A percentile compares a stretch with the other conserved stretches of the same genome.
phyloP scores from a whole-genome alignment of 805 yeast genomes.

The Sugiyamaella americana region DNA sequence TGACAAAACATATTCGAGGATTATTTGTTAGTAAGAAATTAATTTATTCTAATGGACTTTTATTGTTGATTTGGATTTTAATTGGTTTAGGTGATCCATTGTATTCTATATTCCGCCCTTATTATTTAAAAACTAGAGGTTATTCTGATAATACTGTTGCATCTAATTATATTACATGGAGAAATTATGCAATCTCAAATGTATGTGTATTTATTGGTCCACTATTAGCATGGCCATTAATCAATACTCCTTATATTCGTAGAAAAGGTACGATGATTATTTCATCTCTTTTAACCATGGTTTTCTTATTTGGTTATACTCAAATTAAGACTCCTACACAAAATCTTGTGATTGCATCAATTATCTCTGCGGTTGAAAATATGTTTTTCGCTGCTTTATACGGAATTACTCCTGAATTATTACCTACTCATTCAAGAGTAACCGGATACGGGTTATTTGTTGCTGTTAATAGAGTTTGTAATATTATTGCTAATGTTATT shows the following conservation, averaged over 20 bases:
- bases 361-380: constrained; percentile 21
- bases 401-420: constrained; percentile 45
- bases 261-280: constrained; percentile 50
- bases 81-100: constrained; percentile 53
- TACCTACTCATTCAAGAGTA: constrained; percentile 34
- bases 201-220: constrained; percentile 47
- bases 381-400: constrained; percentile 39
- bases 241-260: constrained; percentile 34
- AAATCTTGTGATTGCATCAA: constrained; percentile 42
- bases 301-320: constrained; percentile 55
- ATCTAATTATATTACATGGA: constrained; percentile 21
- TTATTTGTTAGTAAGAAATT: constrained; percentile 42
- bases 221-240: constrained; percentile 35
- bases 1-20: constrained; percentile 20
- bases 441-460: constrained; percentile 45
- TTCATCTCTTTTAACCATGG: constrained; percentile 49
- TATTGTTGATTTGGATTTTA: constrained; percentile 47
- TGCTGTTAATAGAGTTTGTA: constrained; percentile 39
- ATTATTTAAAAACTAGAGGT: constrained; percentile 46
- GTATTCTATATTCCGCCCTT: constrained; percentile 49
- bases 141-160: constrained; percentile 28
- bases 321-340: constrained; percentile 50
- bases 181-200: constrained; percentile 37
- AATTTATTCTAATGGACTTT: constrained; percentile 39
- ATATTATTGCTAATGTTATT: constrained; percentile 43